These are phyloP conservation scores for Scleromitrula shiraiana DNA, from an alignment of 2,329 filamentous ascomycete genomes.

Conservation along the genomic window DNA sequence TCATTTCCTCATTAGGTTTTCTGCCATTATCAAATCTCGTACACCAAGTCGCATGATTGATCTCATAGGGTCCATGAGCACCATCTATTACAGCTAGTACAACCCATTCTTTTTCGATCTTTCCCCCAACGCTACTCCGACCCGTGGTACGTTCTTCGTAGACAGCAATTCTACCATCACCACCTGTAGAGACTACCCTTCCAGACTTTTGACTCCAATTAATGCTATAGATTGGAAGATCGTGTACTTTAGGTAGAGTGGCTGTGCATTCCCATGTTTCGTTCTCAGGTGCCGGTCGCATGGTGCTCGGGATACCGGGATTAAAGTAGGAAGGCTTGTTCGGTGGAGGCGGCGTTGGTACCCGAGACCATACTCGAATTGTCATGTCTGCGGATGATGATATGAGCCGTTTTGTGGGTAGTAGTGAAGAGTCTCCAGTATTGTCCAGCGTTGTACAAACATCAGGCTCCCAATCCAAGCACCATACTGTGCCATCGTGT, in stretches of 20 bases:
- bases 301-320: conserved; percentile 77
- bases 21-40: conserved; percentile 61
- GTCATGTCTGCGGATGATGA: conserved; percentile 81
- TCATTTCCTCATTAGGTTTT: conserved; percentile 66
- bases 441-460: conserved; percentile 20
- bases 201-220: conserved; percentile 75
- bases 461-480: conserved; percentile 60
- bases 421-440: conserved; percentile 36
- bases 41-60: conserved; percentile 90
- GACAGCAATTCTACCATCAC: conserved; percentile 73
- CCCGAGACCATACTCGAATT: conserved; percentile 69
- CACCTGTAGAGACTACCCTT: conserved; percentile 77
- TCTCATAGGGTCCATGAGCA: conserved; percentile 85
- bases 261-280: conserved; percentile 80
- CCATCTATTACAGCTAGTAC: conserved; percentile 61
- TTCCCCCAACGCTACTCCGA: conserved; percentile 23
- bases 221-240: conserved; percentile 74
- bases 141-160: conserved; percentile 54
- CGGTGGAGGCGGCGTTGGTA: conserved; percentile 25
- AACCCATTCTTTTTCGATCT: conserved; percentile 53
- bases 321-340: conserved; percentile 27
- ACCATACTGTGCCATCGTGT: conserved; percentile 85
- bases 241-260: conserved; percentile 66
- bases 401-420: conserved; percentile 48
- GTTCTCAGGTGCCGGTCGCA: conserved; percentile 61